Percentiles rank a stretch among this genome's conserved stretches.
These are phyloP conservation scores for Beauveria asiatica DNA, from an alignment of 2,329 filamentous ascomycete species.

Conservation along the genomic window DNA sequence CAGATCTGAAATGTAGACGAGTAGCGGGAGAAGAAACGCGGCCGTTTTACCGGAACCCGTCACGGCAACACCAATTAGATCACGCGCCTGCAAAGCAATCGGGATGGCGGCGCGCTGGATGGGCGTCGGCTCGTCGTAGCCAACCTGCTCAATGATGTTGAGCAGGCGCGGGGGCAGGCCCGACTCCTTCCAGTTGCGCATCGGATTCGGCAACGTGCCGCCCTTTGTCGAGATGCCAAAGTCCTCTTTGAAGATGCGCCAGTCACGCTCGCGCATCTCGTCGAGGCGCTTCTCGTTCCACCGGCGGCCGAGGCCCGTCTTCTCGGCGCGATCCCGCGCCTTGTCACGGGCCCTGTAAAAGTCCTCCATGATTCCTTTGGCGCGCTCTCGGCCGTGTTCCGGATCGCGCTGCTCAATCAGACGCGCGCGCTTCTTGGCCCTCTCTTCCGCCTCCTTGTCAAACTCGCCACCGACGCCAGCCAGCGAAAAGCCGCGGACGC, in stretches of 20 bases:
- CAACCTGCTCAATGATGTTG: conserved; percentile 73
- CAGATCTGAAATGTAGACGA: conserved; percentile 90
- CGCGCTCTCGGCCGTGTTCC: conserved; percentile 68
- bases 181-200: conserved; percentile 90
- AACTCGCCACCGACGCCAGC: conserved; percentile 43
- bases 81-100: conserved; percentile 82
- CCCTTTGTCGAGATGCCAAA: conserved; percentile 96
- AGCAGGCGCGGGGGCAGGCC: conserved; percentile 67
- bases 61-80: conserved; percentile 96
- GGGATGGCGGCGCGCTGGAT: conserved; percentile 94
- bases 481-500: conserved; percentile 28
- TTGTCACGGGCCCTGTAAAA: conserved; percentile 53
- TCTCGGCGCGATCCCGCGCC: conserved; percentile 62
- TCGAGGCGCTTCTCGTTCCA: conserved; percentile 91
- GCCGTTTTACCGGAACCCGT: conserved; percentile 99
- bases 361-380: conserved; percentile 75
- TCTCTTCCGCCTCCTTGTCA: conserved; percentile 47
- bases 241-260: conserved; percentile 99
- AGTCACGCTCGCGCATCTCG: conserved; percentile 95
- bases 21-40: conserved; percentile 80
- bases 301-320: conserved; percentile 77
- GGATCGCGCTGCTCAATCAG: conserved; percentile 66
- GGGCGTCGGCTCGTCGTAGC: conserved; percentile 84
- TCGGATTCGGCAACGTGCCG: conserved; percentile 84
- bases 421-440: conserved; percentile 50